Conservation (phyloP, 306 rosid genomes). For the Dalbergia cultrata region DNA sequence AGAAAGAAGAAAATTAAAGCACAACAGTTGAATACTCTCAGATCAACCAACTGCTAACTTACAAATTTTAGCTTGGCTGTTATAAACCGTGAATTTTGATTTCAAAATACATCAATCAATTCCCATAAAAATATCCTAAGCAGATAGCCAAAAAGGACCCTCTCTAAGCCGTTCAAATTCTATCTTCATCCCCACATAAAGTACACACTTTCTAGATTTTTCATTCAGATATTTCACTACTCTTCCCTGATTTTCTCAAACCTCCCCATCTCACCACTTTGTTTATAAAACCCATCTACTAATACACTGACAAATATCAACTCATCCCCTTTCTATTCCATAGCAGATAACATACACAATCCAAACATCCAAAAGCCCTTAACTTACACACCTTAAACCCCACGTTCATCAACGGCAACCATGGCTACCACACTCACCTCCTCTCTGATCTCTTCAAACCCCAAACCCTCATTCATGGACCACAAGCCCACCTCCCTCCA, state of each 20-base stretch:
- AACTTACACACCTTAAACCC: neutral
- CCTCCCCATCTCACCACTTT: neutral
- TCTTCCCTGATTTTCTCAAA: neutral
- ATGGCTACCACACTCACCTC: slow-evolving; percentile 54
- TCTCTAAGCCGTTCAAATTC: slow-evolving; percentile 47
- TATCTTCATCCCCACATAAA: slow-evolving; percentile 42
- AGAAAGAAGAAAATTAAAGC: no score
- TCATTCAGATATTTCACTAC: slow-evolving; percentile 42
- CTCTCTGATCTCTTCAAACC: slow-evolving; percentile 3
- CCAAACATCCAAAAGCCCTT: neutral
- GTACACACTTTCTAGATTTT: slow-evolving; percentile 35
- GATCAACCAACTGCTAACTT: neutral
- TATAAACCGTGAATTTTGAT: neutral
- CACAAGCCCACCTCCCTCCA: slow-evolving; percentile 22
- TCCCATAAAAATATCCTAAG: slow-evolving; percentile 27
- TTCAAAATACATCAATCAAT: neutral
- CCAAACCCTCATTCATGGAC: neutral
- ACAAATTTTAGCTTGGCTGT: neutral
- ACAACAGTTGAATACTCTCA: no score
- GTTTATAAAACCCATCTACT: slow-evolving; percentile 8
- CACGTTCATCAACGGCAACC: slow-evolving; percentile 45
- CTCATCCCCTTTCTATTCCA: neutral
- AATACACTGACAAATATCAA: neutral
- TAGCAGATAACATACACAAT: no score
- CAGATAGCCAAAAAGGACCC: neutral